These are phyloP conservation scores for Aspergillus candidus DNA, from an alignment of 2,329 filamentous ascomycete genomes.

Conservation along the genomic window DNA sequence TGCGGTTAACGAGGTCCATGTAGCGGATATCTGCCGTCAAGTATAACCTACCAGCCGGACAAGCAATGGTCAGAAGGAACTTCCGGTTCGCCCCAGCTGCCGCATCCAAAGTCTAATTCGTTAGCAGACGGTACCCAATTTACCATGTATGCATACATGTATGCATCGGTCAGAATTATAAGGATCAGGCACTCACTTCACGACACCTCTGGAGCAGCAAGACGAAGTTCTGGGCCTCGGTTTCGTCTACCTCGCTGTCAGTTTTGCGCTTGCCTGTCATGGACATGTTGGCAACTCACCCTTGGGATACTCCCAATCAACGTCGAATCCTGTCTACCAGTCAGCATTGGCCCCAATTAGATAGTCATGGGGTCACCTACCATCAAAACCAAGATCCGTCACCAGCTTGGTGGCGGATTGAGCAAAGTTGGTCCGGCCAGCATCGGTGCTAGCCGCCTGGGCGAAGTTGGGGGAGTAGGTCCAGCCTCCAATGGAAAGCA, in stretches of 20 bases:
- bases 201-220: constrained; percentile 39
- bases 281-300: constrained; percentile 15
- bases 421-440: constrained; percentile 61
- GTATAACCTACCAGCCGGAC: constrained; percentile 37
- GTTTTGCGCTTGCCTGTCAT: not conserved
- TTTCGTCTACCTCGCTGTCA: constrained; percentile 29
- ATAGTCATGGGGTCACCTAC: constrained; percentile 16
- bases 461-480: constrained; percentile 74
- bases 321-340: constrained; percentile 32
- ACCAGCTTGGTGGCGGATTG: constrained; percentile 66
- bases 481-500: constrained; percentile 80
- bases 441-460: constrained; percentile 56
- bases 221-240: constrained; percentile 40
- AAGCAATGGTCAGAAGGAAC: constrained; percentile 46
- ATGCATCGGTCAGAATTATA: not conserved
- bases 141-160: constrained; percentile 12
- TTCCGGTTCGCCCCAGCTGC: constrained; percentile 38
- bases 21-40: not conserved
- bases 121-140: no score
- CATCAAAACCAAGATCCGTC: constrained; percentile 69
- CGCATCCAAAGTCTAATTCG: constrained; percentile 28
- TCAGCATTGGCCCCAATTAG: constrained; percentile 1
- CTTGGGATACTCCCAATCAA: constrained; percentile 46
- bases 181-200: constrained; percentile 22
- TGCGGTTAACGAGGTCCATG: not conserved